phyloP scores from a whole-genome alignment of 306 rosid genomes.

The Glycine latifolia region DNA sequence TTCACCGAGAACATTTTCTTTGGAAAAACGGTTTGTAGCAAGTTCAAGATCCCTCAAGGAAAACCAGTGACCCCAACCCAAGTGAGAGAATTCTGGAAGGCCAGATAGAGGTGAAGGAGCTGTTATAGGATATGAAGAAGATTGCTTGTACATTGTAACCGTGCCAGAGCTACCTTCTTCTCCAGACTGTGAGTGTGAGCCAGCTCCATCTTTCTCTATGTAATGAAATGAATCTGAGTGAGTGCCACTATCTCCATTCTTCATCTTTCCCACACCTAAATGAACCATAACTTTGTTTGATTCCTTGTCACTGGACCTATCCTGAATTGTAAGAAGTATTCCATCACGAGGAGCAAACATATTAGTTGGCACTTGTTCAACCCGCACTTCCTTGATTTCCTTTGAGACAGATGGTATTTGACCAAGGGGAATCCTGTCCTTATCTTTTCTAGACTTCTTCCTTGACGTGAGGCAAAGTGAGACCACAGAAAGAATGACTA shows the following conservation, averaged over 20 bases:
- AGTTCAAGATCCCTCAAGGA: constrained; percentile 89
- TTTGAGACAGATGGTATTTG: constrained; percentile 90
- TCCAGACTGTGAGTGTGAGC: constrained; percentile 74
- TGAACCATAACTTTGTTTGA: constrained; percentile 85
- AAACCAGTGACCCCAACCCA: constrained; percentile 99
- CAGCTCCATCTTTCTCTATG: constrained; percentile 65
- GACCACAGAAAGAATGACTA: constrained; percentile 69
- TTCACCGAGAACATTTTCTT: constrained; percentile 86
- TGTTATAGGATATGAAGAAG: constrained; percentile 73
- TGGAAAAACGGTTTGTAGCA: constrained; percentile 82
- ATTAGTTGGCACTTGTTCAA: constrained; percentile 75
- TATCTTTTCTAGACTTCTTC: constrained; percentile 74
- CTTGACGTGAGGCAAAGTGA: constrained; percentile 78
- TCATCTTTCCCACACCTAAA: constrained; percentile 71
- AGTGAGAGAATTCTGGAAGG: constrained; percentile 88
- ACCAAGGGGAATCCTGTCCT: constrained; percentile 58
- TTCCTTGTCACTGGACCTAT: constrained; percentile 77
- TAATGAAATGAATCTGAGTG: constrained; percentile 79
- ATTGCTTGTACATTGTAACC: constrained; percentile 57
- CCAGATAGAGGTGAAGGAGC: constrained; percentile 88
- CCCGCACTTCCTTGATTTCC: constrained; percentile 89
- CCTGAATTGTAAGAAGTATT: constrained; percentile 83
- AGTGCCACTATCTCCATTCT: constrained; percentile 67
- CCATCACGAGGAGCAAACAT: constrained; percentile 82
- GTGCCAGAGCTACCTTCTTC: constrained; percentile 86